Percentiles rank a stretch among this genome's conserved stretches.
These are phyloP conservation scores for Ceratocystis cacaofunesta DNA, from an alignment of 2,329 filamentous ascomycete genomes.

Conservation along the genomic window DNA sequence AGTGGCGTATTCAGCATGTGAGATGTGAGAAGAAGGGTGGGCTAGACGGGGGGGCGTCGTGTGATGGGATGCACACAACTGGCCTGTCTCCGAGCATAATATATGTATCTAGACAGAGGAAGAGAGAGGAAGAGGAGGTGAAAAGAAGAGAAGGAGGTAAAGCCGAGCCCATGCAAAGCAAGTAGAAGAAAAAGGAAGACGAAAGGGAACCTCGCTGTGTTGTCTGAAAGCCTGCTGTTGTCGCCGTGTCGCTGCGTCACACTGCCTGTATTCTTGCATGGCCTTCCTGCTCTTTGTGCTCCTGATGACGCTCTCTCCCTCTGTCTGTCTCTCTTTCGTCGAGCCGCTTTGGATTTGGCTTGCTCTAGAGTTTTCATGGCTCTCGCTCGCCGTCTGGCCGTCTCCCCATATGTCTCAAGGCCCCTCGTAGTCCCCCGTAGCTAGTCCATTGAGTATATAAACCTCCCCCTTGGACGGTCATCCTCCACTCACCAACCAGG, in stretches of 20 bases:
- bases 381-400: not conserved
- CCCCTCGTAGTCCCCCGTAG: too few species aligned
- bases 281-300: not conserved
- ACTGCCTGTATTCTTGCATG: not conserved
- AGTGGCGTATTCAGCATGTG: not conserved
- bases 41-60: not conserved
- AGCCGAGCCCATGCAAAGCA: not conserved
- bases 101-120: not conserved
- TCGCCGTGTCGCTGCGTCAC: constrained; percentile 1
- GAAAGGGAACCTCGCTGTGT: not conserved
- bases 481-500: not conserved
- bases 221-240: not conserved
- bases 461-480: too few species aligned
- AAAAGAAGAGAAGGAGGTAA: not conserved
- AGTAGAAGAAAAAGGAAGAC: not conserved
- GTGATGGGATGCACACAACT: not conserved
- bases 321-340: not conserved
- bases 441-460: too few species aligned
- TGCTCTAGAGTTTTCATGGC: not conserved
- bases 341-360: too few species aligned
- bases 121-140: not conserved
- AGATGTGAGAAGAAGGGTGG: not conserved
- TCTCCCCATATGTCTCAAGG: too few species aligned
- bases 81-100: not conserved
- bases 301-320: not conserved